phyloP scores from a whole-genome alignment of 148 eudicot species.

The Hydrangea macrophylla region DNA sequence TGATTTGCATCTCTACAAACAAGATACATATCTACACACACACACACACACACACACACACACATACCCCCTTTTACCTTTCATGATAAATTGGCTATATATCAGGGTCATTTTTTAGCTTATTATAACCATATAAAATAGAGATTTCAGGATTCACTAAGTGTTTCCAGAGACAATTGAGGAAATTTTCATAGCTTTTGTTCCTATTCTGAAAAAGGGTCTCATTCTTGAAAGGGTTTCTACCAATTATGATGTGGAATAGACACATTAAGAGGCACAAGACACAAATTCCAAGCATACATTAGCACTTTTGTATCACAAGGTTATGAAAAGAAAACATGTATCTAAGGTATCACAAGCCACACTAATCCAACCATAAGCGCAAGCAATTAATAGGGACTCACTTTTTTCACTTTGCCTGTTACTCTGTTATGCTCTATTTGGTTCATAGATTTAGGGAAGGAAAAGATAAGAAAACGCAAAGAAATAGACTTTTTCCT shows the following conservation, averaged over 20 bases:
- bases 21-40: not conserved
- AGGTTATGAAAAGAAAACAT: not conserved
- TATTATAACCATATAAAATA: not conserved
- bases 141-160: not conserved
- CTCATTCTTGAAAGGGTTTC: not conserved
- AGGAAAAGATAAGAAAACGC: no score
- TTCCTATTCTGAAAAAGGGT: not conserved
- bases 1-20: not conserved
- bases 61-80: not conserved
- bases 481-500: no score
- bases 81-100: not conserved
- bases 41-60: not conserved
- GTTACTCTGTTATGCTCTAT: not conserved
- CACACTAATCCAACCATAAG: not conserved
- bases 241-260: not conserved
- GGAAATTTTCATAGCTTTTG: not conserved
- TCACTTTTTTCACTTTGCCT: no score
- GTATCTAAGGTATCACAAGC: not conserved
- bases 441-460: no score
- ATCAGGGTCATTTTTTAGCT: not conserved
- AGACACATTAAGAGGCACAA: not conserved
- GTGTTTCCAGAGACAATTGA: not conserved
- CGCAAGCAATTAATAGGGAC: not conserved
- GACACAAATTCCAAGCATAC: not conserved
- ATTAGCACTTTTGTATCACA: not conserved